Base-by-base conservation (phyloP, 495 filamentous ascomycete species). In the Tetracladium marchalianum region DNA sequence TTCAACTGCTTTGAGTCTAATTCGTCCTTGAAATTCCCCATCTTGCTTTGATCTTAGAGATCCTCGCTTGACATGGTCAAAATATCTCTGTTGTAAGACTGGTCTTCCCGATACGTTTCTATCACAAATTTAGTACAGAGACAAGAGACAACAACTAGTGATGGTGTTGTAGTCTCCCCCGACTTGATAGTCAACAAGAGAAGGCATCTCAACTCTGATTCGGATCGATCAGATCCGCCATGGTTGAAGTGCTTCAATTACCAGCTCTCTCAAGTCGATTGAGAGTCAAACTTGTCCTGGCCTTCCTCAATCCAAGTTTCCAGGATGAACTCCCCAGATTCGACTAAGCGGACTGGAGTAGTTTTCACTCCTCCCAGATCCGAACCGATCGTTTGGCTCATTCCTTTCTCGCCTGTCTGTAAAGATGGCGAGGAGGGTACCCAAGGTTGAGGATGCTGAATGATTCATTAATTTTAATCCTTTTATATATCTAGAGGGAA, bases 291-390 rank as follows among this genome's bases (percentile, higher is more conserved):
- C 35, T 59, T 59, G 4, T 52, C 52, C 24, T 46, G 53, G 10
- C 56, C 68, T 54, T 82, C 76, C 51, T 85, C 81, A 4, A 84
- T 66, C 81, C 81, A 85, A 47, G 73, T 75, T 63, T 85, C 81
- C 43, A 84, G 75, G 35, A 75, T 67, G 46, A 84, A 62, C n/a
- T 77, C 75, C 0, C 79, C 81, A 1, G 78, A 78, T 52, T 77
- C 70, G 0, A 84, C 76, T 4, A 71, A 58, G 35, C 81, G 66
- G 7, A 85, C 62, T 5, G 81, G 72, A 17, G 62, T 72, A 0
- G 70, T 76, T 47, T 56, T 71, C 7, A 58, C 55, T 4, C 71
- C 73, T 5, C 63, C 64, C n/a, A 71, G 46, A 41, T 70, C 69
- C 33, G 60, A 57, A 10, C 63, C 65, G 17, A 57, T 46, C 12